Evolutionary conservation across 495 filamentous ascomycete species (phyloP), one percentile per base, ranked within the genome.

Genomic region (Xylaria cubensis): DNA sequence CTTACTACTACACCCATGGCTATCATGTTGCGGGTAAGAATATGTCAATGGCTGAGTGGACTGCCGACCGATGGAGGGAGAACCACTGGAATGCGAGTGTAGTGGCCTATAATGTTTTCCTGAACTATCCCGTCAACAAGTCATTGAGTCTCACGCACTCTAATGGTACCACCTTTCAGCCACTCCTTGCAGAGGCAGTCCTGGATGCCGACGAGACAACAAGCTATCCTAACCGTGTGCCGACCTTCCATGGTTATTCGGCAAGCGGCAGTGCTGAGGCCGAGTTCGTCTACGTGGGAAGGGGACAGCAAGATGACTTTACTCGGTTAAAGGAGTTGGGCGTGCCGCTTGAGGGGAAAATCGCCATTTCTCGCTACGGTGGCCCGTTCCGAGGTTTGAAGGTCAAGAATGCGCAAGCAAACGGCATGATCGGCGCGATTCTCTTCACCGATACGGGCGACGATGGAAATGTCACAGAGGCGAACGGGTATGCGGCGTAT

Each of bases 161-260:
- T 1, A 90, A 87, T 77, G 82, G 82, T 21, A 89, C 93, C 13
- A 86, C 83, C 53, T 94, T 87, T 73, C 90, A 93, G 75, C 92
- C 92, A 15, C 88, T 82, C 9, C 76, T 97, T 55, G 90, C 93
- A 76, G 94, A 97, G 78, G 92, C 93, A 78, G 87, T 93, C 1
- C 82, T 97, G 19, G 82, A 90, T 4, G 89, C 94, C 72, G 94
- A 97, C 78, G 82, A 85, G 19, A 95, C 93, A 3, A 91, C 87
- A 26, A 85, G 89, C 44, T 82, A 92, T 51, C 80, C 85, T 9
- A 84, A 95, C 74, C 86, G 92, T 50, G 88, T 97, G 51, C 93
- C 94, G 0, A 94, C 90, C 4, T 97, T 97, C 81, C 93, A 97
- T 80, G 94, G 94, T 7, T 97, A 97, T 75, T 94, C 92, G 0